These are phyloP conservation scores for Tilletia indica DNA, from an alignment of 1,284 basidiomycete species.

Conservation along the genomic window DNA sequence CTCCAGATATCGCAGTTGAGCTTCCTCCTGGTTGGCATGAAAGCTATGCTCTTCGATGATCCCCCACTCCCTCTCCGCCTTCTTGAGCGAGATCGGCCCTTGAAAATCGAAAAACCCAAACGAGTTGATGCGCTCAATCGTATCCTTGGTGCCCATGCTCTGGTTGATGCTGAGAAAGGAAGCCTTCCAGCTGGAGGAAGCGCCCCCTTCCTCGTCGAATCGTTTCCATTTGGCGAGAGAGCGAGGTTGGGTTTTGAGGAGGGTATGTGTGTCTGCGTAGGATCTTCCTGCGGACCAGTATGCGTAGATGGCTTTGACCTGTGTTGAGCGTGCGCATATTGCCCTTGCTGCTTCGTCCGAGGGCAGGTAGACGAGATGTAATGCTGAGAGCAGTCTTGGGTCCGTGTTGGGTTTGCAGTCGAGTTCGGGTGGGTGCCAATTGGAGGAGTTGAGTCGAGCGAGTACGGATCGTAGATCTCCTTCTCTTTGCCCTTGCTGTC, in stretches of 20 bases:
- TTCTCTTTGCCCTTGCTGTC: constrained; percentile 22
- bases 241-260: constrained; percentile 65
- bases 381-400: constrained; percentile 35
- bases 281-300: constrained; percentile 18
- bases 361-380: constrained; percentile 43
- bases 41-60: constrained; percentile 83
- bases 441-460: background rate
- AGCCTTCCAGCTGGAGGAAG: constrained; percentile 75
- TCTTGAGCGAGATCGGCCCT: constrained; percentile 79
- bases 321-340: constrained; percentile 22
- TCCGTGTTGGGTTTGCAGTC: constrained; percentile 19
- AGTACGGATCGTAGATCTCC: constrained; percentile 23
- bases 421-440: constrained; percentile 9
- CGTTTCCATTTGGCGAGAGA: constrained; percentile 66
- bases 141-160: constrained; percentile 26
- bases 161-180: constrained; percentile 70
- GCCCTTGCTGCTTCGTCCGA: constrained; percentile 64
- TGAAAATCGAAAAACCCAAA: constrained; percentile 82
- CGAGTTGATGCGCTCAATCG: constrained; percentile 67
- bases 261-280: constrained; percentile 64
- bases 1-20: background rate
- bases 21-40: constrained; percentile 30
- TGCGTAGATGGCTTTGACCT: constrained; percentile 27
- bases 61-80: constrained; percentile 73
- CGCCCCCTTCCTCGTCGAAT: constrained; percentile 66